Conservation (phyloP, 495 filamentous ascomycete genomes). For the Penicillium parvum region DNA sequence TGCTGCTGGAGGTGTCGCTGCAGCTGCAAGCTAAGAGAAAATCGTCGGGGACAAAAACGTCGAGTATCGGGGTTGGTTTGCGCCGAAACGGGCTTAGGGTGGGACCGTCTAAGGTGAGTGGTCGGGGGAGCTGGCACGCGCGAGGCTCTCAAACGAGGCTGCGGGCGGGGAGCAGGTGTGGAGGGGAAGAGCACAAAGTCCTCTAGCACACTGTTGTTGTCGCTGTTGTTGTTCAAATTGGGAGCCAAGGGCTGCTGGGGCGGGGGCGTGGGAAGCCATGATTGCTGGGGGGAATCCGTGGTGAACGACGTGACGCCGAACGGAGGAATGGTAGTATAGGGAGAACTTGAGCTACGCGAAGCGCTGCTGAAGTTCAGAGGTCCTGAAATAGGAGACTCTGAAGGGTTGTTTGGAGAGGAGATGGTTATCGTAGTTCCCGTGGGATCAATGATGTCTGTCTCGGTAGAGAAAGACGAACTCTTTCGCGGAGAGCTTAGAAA, state of each 20-base stretch:
- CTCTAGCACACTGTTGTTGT: conserved; percentile 40
- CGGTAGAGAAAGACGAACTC: conserved; percentile 38
- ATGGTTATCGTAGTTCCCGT: conserved; percentile 30
- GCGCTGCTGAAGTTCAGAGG: conserved; percentile 55
- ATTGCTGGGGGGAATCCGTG: conserved; percentile 59
- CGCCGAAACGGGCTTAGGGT: conserved; percentile 32
- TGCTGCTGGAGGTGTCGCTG: conserved; percentile 36
- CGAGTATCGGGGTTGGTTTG: conserved; percentile 30
- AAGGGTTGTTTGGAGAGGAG: conserved; percentile 36
- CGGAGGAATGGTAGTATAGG: conserved; percentile 38
- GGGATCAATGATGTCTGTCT: conserved; percentile 51
- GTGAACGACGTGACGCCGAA: conserved; percentile 58
- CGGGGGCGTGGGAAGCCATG: conserved; percentile 59
- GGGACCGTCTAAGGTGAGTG: conserved; percentile 37
- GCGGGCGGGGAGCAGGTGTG: conserved; percentile 26
- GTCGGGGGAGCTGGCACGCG: conserved; percentile 34
- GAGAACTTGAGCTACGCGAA: conserved; percentile 52
- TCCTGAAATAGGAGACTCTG: conserved; percentile 46
- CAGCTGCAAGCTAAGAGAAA: conserved; percentile 34
- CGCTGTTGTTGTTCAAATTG: conserved; percentile 39
- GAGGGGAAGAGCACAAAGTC: conserved; percentile 47
- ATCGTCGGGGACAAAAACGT: too few relatives aligned
- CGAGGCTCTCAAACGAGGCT: conserved; percentile 35
- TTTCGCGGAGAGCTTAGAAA: conserved; percentile 41
- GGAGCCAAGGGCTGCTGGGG: conserved; percentile 42